phyloP scores from a whole-genome alignment of 139 green algal genomes.

The Pseudopediastrum boryanum region DNA sequence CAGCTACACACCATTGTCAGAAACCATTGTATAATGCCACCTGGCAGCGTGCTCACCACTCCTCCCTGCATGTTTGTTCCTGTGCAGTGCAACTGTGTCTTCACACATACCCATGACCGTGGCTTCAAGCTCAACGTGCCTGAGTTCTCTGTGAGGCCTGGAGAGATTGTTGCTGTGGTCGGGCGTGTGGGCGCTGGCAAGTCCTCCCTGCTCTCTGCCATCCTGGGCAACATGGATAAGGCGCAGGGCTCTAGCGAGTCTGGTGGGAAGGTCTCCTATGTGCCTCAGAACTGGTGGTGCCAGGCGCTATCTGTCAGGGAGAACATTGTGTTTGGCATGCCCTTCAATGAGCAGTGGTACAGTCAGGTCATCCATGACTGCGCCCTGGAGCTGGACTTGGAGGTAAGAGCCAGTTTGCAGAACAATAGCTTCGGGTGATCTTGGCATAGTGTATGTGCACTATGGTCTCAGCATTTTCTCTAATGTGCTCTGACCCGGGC shows the following conservation, averaged over 20 bases:
- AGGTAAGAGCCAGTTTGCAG: no score
- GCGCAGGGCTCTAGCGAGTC: slow-evolving; percentile 35
- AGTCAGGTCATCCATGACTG: slow-evolving; percentile 47
- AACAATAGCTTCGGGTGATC: no score
- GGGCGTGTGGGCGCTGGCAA: slow-evolving; percentile 57
- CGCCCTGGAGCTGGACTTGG: slow-evolving; percentile 51
- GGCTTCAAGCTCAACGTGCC: slow-evolving; percentile 56
- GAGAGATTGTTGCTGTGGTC: slow-evolving; percentile 61
- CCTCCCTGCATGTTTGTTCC: not conserved
- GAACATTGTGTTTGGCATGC: slow-evolving; percentile 65
- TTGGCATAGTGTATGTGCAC: no score
- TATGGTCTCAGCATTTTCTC: no score
- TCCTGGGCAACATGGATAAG: slow-evolving; percentile 60
- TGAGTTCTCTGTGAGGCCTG: slow-evolving; percentile 43
- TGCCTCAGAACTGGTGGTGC: slow-evolving; percentile 69
- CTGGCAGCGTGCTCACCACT: no score
- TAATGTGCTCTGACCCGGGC: no score
- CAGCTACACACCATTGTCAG: no score
- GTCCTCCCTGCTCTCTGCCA: slow-evolving; percentile 39
- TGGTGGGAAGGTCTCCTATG: slow-evolving; percentile 44
- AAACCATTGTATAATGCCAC: no score
- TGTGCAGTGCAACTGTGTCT: no score
- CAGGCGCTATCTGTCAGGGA: slow-evolving; percentile 67
- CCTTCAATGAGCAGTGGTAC: slow-evolving; percentile 50
- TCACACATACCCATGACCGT: no score